phyloP scores from a whole-genome alignment of 106 monocot species.

The Allium sativum region DNA sequence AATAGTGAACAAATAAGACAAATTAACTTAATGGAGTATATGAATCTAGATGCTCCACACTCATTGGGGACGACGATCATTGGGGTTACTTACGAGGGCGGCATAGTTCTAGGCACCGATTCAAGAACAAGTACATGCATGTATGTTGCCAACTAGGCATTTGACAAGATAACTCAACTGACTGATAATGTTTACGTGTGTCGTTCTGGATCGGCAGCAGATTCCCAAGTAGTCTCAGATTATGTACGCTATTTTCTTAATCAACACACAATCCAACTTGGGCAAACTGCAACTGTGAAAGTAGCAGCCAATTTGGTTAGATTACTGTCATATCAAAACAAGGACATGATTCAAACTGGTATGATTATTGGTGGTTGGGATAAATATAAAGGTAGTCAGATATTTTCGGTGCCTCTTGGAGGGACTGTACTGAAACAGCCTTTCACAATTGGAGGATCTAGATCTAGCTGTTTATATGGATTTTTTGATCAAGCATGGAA shows the following conservation, averaged over 20 bases:
- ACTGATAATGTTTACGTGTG: conserved; percentile 22
- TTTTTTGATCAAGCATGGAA: conserved; percentile 30
- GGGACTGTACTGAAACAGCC: conserved; percentile 81
- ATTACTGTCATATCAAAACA: conserved; percentile 81
- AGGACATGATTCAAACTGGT: conserved; percentile 89
- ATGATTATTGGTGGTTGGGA: conserved; percentile 97
- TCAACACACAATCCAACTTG: conserved; percentile 91
- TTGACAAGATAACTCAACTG: conserved; percentile 18
- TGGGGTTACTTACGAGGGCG: conserved; percentile 22
- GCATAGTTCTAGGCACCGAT: conserved; percentile 21
- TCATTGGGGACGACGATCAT: conserved; percentile 23
- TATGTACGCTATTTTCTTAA: conserved; percentile 85
- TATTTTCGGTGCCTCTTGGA: conserved; percentile 89
- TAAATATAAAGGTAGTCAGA: conserved; percentile 86
- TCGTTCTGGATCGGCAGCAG: conserved; percentile 48
- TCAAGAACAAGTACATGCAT: conserved; percentile 26
- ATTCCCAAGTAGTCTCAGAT: conserved; percentile 74
- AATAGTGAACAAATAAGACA: too few species aligned
- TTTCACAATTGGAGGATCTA: conserved; percentile 73
- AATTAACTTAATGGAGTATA: too few species aligned
- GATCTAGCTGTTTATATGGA: conserved; percentile 26
- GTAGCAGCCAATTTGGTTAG: conserved; percentile 85
- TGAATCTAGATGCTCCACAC: conserved; percentile 13
- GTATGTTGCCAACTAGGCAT: conserved; percentile 18
- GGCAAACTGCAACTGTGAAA: conserved; percentile 85